Evolutionary conservation across 345 rosid genomes (phyloP), one percentile per base, ranked within the genome.

Genomic region (Arabidopsis suecica): DNA sequence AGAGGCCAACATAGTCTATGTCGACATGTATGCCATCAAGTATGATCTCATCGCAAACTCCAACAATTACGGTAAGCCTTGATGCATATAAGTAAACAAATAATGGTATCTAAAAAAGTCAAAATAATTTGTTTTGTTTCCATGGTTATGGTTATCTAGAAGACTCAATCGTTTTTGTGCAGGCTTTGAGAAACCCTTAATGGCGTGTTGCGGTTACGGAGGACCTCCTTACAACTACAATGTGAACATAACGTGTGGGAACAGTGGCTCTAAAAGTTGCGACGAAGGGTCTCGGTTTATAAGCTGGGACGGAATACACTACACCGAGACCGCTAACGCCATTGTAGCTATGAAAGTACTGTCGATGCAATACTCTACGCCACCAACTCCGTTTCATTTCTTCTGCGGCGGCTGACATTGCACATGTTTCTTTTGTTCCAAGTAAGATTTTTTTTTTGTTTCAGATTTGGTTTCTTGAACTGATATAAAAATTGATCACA

Each of bases 171-270:
- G 45, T 30, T 22, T 20, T 60, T 12, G 51, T 77, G 76, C 80
- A 91, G 97, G 93, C 62, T 88, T 93, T 73, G 70, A 77, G 22
- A 90, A 73, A 72, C 91, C 98, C 11, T 50, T 93, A 66, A 86
- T 85, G 90, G 89, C 98, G 0, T 93, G 98, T 53, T 93, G 98
- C 13, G 97, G 98, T 34, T 79, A 28, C n/a, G 97, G 98, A 68
- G 96, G 96, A 12, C 86, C 90, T 65, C 98, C 98, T 36, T 90
- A 90, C 72, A 90, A 93, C 51, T 93, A 87, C 81, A 69, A 93
- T 49, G 82, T 71, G 42, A 81, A 71, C 64, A 82, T 83, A 48
- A 86, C 95, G 2, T 93, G 98, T 75, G 90, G 97, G 1, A 68
- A 82, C 11, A 84, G 83, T 20, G 91, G 87, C 5, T 69, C 69